phyloP scores from a whole-genome alignment of 345 rosid genomes.

The Limnanthes douglasii region DNA sequence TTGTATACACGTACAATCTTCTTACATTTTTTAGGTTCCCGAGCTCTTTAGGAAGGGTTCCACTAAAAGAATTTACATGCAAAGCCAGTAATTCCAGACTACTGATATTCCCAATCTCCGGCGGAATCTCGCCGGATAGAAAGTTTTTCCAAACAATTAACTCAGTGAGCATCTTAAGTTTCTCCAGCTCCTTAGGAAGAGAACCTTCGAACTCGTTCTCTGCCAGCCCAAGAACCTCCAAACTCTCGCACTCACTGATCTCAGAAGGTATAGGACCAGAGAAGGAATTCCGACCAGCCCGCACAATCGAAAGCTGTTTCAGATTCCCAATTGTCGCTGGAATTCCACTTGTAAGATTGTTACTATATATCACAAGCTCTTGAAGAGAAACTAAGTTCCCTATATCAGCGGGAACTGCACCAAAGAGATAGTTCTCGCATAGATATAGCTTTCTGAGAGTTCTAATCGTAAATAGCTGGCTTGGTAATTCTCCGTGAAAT shows the following conservation, averaged over 20 bases:
- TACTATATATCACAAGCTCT: conserved; percentile 56
- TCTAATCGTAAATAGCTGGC: conserved; percentile 25
- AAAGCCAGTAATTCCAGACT: conserved; percentile 58
- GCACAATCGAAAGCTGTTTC: conserved; percentile 32
- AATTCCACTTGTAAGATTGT: conserved; percentile 53
- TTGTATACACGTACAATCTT: conserved; percentile 50
- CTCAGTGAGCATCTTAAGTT: conserved; percentile 42
- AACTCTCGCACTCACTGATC: conserved; percentile 50
- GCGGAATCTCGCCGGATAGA: conserved; percentile 47
- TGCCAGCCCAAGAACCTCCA: conserved; percentile 64
- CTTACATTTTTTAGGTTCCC: conserved; percentile 34
- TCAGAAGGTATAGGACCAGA: conserved; percentile 62
- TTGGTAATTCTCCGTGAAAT: conserved; percentile 51
- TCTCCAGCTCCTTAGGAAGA: conserved; percentile 44
- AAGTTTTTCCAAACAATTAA: conserved; percentile 60
- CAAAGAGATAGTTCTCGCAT: conserved; percentile 43
- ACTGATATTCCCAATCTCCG: conserved; percentile 44
- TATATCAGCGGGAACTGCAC: conserved; percentile 36
- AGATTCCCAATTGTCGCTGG: conserved; percentile 36
- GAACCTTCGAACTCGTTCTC: conserved; percentile 59
- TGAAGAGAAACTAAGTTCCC: conserved; percentile 34
- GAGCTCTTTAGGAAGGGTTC: conserved; percentile 43
- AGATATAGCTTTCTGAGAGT: conserved; percentile 30
- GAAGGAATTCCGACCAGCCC: conserved; percentile 54
- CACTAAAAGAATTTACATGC: conserved; percentile 47